phyloP scores from a whole-genome alignment of 371 early-diverging fungal genomes.

The Mucor sp. region DNA sequence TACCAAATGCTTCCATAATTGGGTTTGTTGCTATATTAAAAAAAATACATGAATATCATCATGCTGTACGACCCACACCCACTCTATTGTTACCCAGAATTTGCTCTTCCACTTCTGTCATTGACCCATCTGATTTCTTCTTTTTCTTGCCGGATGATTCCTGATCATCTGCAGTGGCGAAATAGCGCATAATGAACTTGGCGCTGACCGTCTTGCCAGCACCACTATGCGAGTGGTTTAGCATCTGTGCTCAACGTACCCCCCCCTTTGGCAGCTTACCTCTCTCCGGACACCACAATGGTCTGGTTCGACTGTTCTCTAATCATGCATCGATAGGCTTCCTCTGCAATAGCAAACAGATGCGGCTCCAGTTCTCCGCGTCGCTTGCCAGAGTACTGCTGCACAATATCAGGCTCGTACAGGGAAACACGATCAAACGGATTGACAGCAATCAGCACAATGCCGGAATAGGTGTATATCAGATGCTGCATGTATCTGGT shows the following conservation, averaged over 20 bases:
- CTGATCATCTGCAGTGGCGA: slow-evolving; percentile 88
- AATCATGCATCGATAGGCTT: slow-evolving; percentile 96
- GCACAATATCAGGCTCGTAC: slow-evolving; percentile 80
- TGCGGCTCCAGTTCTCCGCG: slow-evolving; percentile 98
- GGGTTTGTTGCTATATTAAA: slow-evolving; percentile 86
- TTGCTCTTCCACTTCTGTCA: slow-evolving; percentile 83
- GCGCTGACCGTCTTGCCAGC: slow-evolving; percentile 97
- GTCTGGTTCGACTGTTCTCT: slow-evolving; percentile 92
- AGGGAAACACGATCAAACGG: slow-evolving; percentile 92
- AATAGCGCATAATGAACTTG: slow-evolving; percentile 97
- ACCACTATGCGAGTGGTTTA: slow-evolving; percentile 51
- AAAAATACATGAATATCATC: slow-evolving; percentile 4
- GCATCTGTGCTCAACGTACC: no score
- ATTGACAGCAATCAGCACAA: slow-evolving; percentile 98
- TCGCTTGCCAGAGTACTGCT: slow-evolving; percentile 92
- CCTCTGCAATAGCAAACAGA: slow-evolving; percentile 98
- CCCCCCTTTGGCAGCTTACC: slow-evolving; percentile 34
- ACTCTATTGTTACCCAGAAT: slow-evolving; percentile 54
- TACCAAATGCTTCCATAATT: slow-evolving; percentile 99
- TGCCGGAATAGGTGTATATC: slow-evolving; percentile 99
- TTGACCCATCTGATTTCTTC: slow-evolving; percentile 41
- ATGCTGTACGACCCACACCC: slow-evolving; percentile 6
- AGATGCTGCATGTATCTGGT: slow-evolving; percentile 86
- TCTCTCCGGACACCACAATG: slow-evolving; percentile 98
- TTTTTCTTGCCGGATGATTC: slow-evolving; percentile 42